phyloP scores from a whole-genome alignment of 805 yeast genomes.

The Suhomyces sp. region DNA sequence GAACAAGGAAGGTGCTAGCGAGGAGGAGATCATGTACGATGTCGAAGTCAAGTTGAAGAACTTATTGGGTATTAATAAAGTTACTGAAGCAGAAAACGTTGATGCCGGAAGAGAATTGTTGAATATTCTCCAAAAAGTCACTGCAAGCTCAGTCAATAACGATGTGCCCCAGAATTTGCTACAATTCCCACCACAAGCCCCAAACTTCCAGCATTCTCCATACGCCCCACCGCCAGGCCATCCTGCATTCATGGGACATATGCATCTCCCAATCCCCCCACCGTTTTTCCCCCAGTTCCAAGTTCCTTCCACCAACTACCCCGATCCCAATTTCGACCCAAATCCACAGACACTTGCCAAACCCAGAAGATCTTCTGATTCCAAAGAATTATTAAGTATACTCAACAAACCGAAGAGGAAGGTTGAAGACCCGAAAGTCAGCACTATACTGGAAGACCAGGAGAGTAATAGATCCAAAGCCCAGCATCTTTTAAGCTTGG shows the following conservation, averaged over 20 bases:
- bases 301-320: not conserved
- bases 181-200: conserved; percentile 11
- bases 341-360: conserved; percentile 39
- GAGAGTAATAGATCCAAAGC: conserved; percentile 31
- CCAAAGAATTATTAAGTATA: conserved; percentile 43
- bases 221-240: conserved; percentile 8
- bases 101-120: conserved; percentile 81
- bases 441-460: conserved; percentile 7
- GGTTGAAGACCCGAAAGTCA: conserved; percentile 1
- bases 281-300: not conserved
- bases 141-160: conserved; percentile 3
- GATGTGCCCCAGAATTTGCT: conserved; percentile 30
- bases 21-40: conserved; percentile 55
- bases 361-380: conserved; percentile 34
- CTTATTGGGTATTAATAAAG: conserved; percentile 54
- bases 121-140: conserved; percentile 50
- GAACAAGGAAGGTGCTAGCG: conserved; percentile 45
- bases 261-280: conserved; percentile 3
- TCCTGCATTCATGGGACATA: conserved; percentile 6
- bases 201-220: not conserved
- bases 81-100: conserved; percentile 20
- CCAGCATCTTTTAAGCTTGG: conserved; percentile 26
- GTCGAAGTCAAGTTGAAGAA: conserved; percentile 67
- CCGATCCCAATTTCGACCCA: conserved; percentile 15
- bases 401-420: conserved; percentile 27